These are phyloP conservation scores for Mentha longifolia DNA, from an alignment of 257 asterid species.

Conservation along the genomic window DNA sequence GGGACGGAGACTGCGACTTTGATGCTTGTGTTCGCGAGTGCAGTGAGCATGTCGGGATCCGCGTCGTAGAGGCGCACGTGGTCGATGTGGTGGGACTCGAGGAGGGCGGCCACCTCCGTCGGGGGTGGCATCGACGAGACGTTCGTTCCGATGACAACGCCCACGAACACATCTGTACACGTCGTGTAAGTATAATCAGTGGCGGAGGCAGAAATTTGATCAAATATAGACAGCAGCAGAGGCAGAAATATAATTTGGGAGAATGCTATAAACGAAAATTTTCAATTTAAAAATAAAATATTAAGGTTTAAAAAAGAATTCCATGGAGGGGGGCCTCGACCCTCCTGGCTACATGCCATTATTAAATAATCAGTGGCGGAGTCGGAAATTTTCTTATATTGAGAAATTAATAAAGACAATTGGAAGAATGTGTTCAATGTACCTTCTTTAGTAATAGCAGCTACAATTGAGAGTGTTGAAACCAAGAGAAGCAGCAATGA, in stretches of 20 bases:
- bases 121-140: conserved; percentile 66
- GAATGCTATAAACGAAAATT: too few species aligned
- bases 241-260: too few species aligned
- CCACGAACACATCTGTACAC: conserved; percentile 55
- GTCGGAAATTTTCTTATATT: too few species aligned
- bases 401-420: neutral
- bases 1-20: conserved; percentile 62
- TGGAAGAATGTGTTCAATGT: neutral
- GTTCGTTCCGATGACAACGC: conserved; percentile 68
- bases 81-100: conserved; percentile 61
- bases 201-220: too few species aligned
- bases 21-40: conserved; percentile 68
- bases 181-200: too few species aligned
- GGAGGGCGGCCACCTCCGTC: conserved; percentile 67
- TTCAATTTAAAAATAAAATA: too few species aligned
- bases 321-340: too few species aligned
- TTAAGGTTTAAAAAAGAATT: too few species aligned
- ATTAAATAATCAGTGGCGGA: too few species aligned
- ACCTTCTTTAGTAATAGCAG: conserved; percentile 67
- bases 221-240: too few species aligned
- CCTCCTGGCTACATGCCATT: too few species aligned
- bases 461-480: conserved; percentile 45
- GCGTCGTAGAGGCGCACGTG: conserved; percentile 66
- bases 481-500: conserved; percentile 44
- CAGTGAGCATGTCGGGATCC: conserved; percentile 67